Percentiles rank a stretch among this genome's conserved stretches.
Conservation (phyloP, 2,329 filamentous ascomycete genomes). For the Penicillium sp. region DNA sequence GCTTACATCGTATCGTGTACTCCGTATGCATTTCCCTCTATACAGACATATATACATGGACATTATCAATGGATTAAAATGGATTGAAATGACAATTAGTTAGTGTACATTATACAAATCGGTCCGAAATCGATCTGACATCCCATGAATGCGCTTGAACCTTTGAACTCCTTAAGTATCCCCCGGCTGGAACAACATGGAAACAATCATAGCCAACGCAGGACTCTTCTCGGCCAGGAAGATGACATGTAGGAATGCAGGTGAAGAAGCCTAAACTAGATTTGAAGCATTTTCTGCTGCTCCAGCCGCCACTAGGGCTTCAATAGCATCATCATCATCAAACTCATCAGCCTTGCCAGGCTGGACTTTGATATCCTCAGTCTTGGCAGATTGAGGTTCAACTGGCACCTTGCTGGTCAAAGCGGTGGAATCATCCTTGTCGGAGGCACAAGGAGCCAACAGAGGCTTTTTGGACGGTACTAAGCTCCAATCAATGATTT, state of each 20-base stretch:
- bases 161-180: background rate
- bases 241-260: background rate
- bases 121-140: background rate
- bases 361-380: slow-evolving; percentile 18
- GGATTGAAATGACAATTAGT: background rate
- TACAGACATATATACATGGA: background rate
- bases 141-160: background rate
- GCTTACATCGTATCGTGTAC: background rate
- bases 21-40: background rate
- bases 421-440: slow-evolving; percentile 27
- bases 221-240: background rate
- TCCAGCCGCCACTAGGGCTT: slow-evolving; percentile 39
- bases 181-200: background rate
- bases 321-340: slow-evolving; percentile 46
- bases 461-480: slow-evolving; percentile 34
- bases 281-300: slow-evolving; percentile 3
- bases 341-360: slow-evolving; percentile 36
- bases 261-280: background rate
- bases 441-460: slow-evolving; percentile 14
- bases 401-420: slow-evolving; percentile 11
- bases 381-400: slow-evolving; percentile 4
- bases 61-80: background rate
- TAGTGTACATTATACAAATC: background rate
- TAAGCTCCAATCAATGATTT: slow-evolving; percentile 81
- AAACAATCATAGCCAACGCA: background rate